Conservation (phyloP, 1,139 yeast genomes). For the Magnusiomyces magnusii region DNA sequence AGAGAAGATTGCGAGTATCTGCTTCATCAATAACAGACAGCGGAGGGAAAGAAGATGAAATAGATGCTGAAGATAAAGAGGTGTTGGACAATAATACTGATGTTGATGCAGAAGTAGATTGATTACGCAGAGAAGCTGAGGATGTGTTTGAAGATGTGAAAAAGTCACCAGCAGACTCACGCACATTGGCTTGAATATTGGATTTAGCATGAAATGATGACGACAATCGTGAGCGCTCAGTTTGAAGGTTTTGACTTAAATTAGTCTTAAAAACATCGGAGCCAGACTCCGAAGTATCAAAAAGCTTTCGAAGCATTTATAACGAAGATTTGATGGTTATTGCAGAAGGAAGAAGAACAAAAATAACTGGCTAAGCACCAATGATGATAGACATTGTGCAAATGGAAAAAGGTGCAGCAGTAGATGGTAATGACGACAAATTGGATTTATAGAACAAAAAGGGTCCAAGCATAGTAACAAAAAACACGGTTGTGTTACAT, state of each 20-base stretch:
- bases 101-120: not conserved
- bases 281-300: not conserved
- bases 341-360: not conserved
- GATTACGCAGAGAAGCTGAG: not conserved
- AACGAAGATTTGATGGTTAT: not conserved
- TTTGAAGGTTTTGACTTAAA: not conserved
- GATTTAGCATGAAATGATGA: not conserved
- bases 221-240: not conserved
- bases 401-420: not conserved
- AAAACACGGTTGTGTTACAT: not conserved
- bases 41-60: not conserved
- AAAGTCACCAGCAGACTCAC: not conserved
- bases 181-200: not conserved
- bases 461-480: not conserved
- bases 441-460: not conserved
- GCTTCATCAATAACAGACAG: constrained; percentile 26
- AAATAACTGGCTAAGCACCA: not conserved
- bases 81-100: not conserved
- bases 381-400: not conserved
- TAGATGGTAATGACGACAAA: not conserved
- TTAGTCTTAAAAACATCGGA: not conserved
- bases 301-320: not conserved
- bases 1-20: constrained; percentile 25
- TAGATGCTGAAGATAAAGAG: not conserved
- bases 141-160: not conserved